Evolutionary conservation across 2,329 filamentous ascomycete species (phyloP), one percentile per base, ranked within the genome.

Genomic region (Xylariales sp.): DNA sequence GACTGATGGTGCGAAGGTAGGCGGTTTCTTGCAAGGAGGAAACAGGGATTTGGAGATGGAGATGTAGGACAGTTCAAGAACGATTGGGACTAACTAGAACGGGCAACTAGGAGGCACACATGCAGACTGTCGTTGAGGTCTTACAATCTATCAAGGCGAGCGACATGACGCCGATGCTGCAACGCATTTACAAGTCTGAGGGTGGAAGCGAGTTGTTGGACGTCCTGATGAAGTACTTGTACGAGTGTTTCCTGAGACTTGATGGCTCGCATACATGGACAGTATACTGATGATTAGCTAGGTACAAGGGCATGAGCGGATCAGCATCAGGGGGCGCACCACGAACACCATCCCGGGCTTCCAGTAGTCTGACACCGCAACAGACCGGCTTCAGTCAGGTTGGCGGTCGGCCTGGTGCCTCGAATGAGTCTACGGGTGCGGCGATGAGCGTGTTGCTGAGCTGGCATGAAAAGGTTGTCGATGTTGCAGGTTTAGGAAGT

Each of bases 391-490:
- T 96, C 69, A 90, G 86, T 57, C 91, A 96, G 66, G 78, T 91
- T 31, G 71, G 70, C 14, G 64, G 64, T 10, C 66, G 80, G 40
- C 73, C 78, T 6, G 72, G 70, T 19, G 69, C 56, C 7, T 60
- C 69, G 27, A 77, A 71, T 59, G 80, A 84, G 59, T 85, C 87
- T 34, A 83, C 88, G 47, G 86, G 88, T 25, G 84, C 89, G 43
- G 86, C 84, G 40, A 97, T 97, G 93, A 97, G 93, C 60, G 93
- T 98, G 38, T 65, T 98, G 60, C 71, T 98, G 52, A 96, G 89
- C 67, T 98, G 93, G 93, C 93, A 98, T 62, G 93, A 98, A 73
- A 98, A 96, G 77, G 78, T 96, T 48, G 88, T 97, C 4, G 93
- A 98, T 58, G 82, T 96, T 57, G 88, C 89, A 27, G 93, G 93